Base-by-base conservation (phyloP, 1,284 basidiomycete species). In the Cystobasidiaceae sp. region DNA sequence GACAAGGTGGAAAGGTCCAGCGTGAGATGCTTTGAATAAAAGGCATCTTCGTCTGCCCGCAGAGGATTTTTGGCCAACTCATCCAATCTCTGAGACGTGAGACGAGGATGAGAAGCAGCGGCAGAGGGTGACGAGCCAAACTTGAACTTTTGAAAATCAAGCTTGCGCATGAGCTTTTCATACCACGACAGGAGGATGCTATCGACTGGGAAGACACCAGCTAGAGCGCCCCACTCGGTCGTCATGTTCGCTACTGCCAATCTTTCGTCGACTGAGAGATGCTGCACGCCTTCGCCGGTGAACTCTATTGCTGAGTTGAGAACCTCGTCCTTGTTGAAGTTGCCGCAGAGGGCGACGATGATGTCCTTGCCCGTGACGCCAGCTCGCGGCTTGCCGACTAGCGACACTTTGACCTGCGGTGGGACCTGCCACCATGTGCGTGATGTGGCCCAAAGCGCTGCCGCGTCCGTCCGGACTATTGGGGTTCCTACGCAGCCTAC, bases 341-440 rank as follows among this genome's bases (percentile, higher is more conserved):
- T 89, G 9, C 94, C 93, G 68, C 94, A 97, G 3, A 99, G 83
- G 0, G 94, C 94, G 11, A 99, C 90, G 67, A 99, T 98, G 46
- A 99, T 90, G 74, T 99, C 94, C 78, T 99, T 99, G 37, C 96
- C 96, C 0, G 92, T 96, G 0, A 97, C 94, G 7, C 96, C 96
- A 0, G 87, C 84, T 0, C 88, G 82, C 0, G 97, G 82, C 68
- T 80, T 80, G 13, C 94, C 94, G 67, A 82, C 85, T 44, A 99
- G 81, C 74, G 97, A 92, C 66, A 98, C 94, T 68, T 91, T 91
- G 77, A 99, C 85, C 83, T 97, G 93, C 8, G 92, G 85, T 5
- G 94, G 94, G 27, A 99, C 89, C 80, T 98, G 94, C 96, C 94
- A 98, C 94, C 94, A 99, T 3, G 96, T 98, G 78, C 92, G 92